Conservation (phyloP, 2,329 filamentous ascomycete genomes). For the Venturia effusa region DNA sequence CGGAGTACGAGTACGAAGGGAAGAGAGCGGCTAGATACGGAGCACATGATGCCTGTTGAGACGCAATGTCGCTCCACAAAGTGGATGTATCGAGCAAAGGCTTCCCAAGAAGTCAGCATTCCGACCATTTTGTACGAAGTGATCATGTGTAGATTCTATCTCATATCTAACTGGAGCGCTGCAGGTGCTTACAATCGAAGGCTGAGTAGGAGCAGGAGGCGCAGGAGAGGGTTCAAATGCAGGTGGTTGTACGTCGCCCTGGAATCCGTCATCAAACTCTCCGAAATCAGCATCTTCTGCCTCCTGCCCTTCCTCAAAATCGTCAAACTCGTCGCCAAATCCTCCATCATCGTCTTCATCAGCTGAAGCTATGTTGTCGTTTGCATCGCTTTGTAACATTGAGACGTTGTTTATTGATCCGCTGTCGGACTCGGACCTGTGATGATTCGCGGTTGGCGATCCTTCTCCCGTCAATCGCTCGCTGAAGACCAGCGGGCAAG, state of each 20-base stretch:
- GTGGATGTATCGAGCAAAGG: slow-evolving; percentile 58
- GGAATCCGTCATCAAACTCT: slow-evolving; percentile 35
- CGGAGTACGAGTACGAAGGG: slow-evolving; percentile 37
- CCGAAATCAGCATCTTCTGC: slow-evolving; percentile 38
- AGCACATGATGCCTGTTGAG: slow-evolving; percentile 48
- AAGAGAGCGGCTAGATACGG: slow-evolving; percentile 60
- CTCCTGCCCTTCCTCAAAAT: slow-evolving; percentile 44
- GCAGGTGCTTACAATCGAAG: slow-evolving; percentile 36
- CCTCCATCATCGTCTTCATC: slow-evolving; percentile 56
- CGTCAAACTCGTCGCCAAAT: slow-evolving; percentile 57
- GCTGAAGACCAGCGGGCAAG: slow-evolving; percentile 29
- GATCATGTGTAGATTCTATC: slow-evolving; percentile 7
- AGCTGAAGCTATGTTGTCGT: slow-evolving; percentile 24
- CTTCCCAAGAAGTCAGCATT: slow-evolving; percentile 28
- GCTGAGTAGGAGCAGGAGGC: slow-evolving; percentile 28
- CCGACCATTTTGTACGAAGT: background rate
- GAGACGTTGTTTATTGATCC: slow-evolving; percentile 22
- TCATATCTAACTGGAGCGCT: slow-evolving; percentile 12
- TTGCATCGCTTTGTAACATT: slow-evolving; percentile 13
- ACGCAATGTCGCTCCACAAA: slow-evolving; percentile 36
- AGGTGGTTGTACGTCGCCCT: slow-evolving; percentile 21
- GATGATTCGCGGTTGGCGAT: slow-evolving; percentile 40
- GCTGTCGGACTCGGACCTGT: slow-evolving; percentile 31
- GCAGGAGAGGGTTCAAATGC: slow-evolving; percentile 17
- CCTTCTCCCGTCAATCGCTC: slow-evolving; percentile 53